Conservation (phyloP, 1,284 basidiomycete species). For the Pyrrhoderma lamaoense region DNA sequence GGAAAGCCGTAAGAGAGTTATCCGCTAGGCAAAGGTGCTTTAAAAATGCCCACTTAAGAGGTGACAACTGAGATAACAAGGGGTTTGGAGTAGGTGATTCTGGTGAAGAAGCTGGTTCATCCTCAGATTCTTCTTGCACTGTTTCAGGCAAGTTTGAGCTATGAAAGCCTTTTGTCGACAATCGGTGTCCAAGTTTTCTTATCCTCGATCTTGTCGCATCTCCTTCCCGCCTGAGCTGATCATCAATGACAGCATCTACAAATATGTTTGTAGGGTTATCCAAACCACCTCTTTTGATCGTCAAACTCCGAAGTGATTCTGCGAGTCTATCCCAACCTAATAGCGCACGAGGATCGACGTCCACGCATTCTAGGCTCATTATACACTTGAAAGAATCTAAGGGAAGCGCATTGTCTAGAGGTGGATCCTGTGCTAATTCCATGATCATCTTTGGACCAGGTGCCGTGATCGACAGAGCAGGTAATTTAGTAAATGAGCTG, state of each 20-base stretch:
- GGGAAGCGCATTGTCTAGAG: conserved; percentile 70
- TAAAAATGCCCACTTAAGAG: conserved; percentile 72
- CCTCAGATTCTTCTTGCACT: conserved; percentile 52
- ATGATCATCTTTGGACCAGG: conserved; percentile 58
- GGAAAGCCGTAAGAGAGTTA: conserved; percentile 80
- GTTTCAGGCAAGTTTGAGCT: conserved; percentile 47
- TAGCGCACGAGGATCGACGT: conserved; percentile 79
- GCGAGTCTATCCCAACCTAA: conserved; percentile 80
- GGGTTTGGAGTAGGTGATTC: conserved; percentile 28
- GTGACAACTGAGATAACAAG: conserved; percentile 40
- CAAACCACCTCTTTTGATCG: conserved; percentile 69
- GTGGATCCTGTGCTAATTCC: conserved; percentile 66
- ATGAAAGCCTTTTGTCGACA: conserved; percentile 43
- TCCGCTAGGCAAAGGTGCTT: conserved; percentile 74
- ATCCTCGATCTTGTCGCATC: conserved; percentile 40
- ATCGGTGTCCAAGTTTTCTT: conserved; percentile 37
- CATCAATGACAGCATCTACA: conserved; percentile 68
- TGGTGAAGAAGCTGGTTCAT: conserved; percentile 24
- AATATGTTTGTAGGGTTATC: conserved; percentile 81
- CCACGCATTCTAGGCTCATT: conserved; percentile 62
- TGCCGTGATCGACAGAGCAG: conserved; percentile 60
- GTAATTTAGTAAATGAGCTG: conserved; percentile 82
- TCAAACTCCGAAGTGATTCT: conserved; percentile 65
- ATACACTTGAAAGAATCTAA: conserved; percentile 81
- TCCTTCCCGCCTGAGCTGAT: conserved; percentile 57